Base-by-base conservation (phyloP, 331 rosid genomes). In the Dryas integrifolia region DNA sequence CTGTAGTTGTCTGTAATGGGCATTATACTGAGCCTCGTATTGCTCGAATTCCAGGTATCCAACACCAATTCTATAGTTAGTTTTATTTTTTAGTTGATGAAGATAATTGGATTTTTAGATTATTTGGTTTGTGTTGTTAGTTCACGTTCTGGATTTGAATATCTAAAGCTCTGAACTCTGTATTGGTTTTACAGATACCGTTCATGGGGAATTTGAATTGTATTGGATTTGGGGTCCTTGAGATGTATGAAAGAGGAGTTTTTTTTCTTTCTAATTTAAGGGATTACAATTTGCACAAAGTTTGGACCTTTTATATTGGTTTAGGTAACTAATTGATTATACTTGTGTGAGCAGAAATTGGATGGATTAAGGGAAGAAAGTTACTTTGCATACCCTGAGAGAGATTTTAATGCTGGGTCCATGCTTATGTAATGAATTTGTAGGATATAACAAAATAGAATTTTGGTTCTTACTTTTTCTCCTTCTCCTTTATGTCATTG, bases 1-100 rank as follows among this genome's bases (percentile, higher is more conserved):
- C 96, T n/a, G 67, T 90, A 2, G 92, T 92, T 18, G 86, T 92
- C 40, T 87, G 94, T 67, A 86, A 79, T n/a, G 98, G 98, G 0
- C 92, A 88, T 62, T 81, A 49, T 65, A 65, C 87, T 12, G 80
- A 82, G 38, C 98, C 98, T 65, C 88, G 87, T 44, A 51, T 90
- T 6, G 81, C 96, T 52, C 67, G 82, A 48, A 81, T 87, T 47
- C 85, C 89, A 3, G 98, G 97, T 93, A 76, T 5, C 7, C 7
- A 58, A 26, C 4, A 26, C 35, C 35, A 26, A 1, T 26, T 26
- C 35, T 26, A 2, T 21, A 21, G 21, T 21, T 21, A 21, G 21
- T 21, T 1, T 18, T 58, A 2, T 26, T 45, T 7, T 45, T 50
- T 30, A 43, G 7, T 59, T 35, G 26, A 7, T 6, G 9, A 15